Evolutionary conservation across 768 basidiomycete genomes (phyloP).

Genomic region (Serendipita indica): DNA sequence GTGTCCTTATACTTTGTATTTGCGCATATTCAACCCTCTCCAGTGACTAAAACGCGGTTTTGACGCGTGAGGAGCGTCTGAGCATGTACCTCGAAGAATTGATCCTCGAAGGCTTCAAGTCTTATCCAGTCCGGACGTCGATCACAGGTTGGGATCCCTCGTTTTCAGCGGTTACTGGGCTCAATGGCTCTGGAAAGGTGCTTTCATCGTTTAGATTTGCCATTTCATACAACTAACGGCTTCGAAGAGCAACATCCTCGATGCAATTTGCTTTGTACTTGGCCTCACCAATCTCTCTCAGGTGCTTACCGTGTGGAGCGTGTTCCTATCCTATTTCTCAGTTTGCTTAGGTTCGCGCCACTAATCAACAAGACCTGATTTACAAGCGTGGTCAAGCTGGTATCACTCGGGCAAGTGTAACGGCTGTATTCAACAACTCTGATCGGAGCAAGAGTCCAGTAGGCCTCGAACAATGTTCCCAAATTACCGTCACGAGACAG

Average conservation of each 20-base stretch:
- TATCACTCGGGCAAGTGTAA: constrained; percentile 91
- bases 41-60: no score
- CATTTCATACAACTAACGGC: not conserved
- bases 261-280: constrained; percentile 97
- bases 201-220: not conserved
- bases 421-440: constrained; percentile 97
- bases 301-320: constrained; percentile 28
- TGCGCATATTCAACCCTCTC: no score
- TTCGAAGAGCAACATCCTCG: constrained; percentile 94
- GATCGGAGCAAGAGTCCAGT: constrained; percentile 71
- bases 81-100: constrained; percentile 97
- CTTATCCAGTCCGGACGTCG: constrained; percentile 89
- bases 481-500: constrained; percentile 95
- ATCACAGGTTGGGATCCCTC: constrained; percentile 95
- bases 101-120: constrained; percentile 95
- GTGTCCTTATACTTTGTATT: no score
- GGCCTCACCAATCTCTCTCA: constrained; percentile 96
- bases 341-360: constrained; percentile 62
- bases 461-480: constrained; percentile 61
- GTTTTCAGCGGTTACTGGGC: constrained; percentile 95
- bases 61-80: no score
- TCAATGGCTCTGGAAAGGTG: constrained; percentile 24
- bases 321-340: constrained; percentile 10
- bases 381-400: constrained; percentile 99
- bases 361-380: constrained; percentile 93